These are phyloP conservation scores for Citrus hindsii DNA, from an alignment of 345 rosid species.

Conservation along the genomic window DNA sequence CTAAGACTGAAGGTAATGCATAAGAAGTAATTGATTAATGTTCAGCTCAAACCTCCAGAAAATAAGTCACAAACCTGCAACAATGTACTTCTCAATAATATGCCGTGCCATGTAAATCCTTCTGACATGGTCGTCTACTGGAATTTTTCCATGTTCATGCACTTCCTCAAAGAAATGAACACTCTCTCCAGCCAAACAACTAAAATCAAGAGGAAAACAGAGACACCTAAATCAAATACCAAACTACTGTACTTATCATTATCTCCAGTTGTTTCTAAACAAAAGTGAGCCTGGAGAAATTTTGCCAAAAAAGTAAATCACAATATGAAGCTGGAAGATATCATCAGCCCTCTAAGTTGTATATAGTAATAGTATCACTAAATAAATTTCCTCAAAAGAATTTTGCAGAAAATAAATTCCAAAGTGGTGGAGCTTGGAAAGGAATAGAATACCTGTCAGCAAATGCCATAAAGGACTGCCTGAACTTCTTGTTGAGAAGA, in stretches of 20 bases:
- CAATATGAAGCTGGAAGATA: background rate
- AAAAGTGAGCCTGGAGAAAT: background rate
- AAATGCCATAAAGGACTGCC: constrained; percentile 81
- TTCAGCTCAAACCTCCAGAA: constrained; percentile 3
- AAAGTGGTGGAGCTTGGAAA: background rate
- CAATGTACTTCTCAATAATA: constrained; percentile 75
- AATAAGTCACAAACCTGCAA: constrained; percentile 49
- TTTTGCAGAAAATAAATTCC: background rate
- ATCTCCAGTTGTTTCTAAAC: background rate
- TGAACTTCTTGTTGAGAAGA: constrained; percentile 69
- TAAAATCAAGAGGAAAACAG: constrained; percentile 25
- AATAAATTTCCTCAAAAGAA: background rate
- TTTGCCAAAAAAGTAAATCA: background rate
- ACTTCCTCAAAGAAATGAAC: constrained; percentile 88
- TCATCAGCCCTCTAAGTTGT: background rate
- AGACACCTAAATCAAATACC: background rate
- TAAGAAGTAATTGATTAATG: background rate
- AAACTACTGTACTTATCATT: background rate
- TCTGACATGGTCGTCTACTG: constrained; percentile 54
- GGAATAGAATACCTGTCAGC: constrained; percentile 68
- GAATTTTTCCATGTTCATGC: constrained; percentile 71
- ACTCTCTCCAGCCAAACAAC: constrained; percentile 91
- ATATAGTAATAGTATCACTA: background rate
- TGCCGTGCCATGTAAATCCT: constrained; percentile 90
- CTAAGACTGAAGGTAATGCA: background rate